These are phyloP conservation scores for Comarum palustre DNA, from an alignment of 306 rosid genomes.

Conservation along the genomic window DNA sequence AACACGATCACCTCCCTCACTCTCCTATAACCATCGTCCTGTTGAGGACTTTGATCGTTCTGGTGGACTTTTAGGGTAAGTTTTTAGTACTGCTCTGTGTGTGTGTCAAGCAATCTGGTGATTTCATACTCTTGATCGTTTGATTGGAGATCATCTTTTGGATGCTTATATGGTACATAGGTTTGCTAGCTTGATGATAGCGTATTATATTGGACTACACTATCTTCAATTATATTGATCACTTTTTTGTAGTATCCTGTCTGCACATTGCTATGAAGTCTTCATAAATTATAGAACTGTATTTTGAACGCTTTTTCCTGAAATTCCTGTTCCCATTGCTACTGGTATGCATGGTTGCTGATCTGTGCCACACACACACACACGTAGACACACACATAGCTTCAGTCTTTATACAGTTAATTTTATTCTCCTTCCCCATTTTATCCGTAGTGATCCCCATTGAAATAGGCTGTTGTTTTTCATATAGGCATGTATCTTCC, in stretches of 20 bases:
- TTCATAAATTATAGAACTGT: neutral
- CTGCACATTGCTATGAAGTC: neutral
- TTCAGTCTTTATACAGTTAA: slow-evolving; percentile 15
- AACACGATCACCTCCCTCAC: slow-evolving; percentile 34
- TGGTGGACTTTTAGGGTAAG: slow-evolving; percentile 7
- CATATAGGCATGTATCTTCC: slow-evolving; percentile 44
- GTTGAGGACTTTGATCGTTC: slow-evolving; percentile 19
- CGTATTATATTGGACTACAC: neutral
- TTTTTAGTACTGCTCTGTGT: neutral
- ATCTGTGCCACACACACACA: slow-evolving; percentile 1
- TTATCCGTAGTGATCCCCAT: slow-evolving; percentile 16
- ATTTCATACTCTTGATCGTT: neutral
- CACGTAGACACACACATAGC: neutral
- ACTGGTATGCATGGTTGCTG: slow-evolving; percentile 4
- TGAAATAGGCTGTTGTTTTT: slow-evolving; percentile 22
- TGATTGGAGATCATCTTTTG: neutral
- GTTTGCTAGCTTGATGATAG: slow-evolving; percentile 11
- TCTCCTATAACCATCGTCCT: slow-evolving; percentile 16
- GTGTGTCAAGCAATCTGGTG: neutral
- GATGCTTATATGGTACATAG: slow-evolving; percentile 15
- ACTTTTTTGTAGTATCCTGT: neutral
- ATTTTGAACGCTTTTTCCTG: neutral
- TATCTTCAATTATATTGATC: neutral
- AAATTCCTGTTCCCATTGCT: neutral
- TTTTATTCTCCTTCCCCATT: slow-evolving; percentile 9